phyloP scores from a whole-genome alignment of 257 asterid species.

The Scutellaria minor region DNA sequence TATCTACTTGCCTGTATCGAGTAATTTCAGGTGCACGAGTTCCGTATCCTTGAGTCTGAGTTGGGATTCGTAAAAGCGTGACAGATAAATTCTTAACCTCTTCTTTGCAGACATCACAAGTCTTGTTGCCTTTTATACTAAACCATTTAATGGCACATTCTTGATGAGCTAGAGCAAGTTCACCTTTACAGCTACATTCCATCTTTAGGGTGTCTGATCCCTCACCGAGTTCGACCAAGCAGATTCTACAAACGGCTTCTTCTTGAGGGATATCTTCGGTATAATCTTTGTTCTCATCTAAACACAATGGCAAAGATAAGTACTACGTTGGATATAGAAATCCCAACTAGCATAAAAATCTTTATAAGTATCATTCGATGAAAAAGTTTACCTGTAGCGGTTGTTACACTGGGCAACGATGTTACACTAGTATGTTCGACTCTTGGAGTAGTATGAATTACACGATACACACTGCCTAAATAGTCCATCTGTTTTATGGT shows the following conservation, averaged over 20 bases:
- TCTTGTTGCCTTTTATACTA: constrained; percentile 92
- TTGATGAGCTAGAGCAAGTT: constrained; percentile 93
- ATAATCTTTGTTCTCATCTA: constrained; percentile 57
- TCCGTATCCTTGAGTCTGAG: constrained; percentile 49
- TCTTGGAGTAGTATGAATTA: constrained; percentile 64
- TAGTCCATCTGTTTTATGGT: constrained; percentile 61
- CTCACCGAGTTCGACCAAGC: constrained; percentile 85
- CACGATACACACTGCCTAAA: constrained; percentile 68
- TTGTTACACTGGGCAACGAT: constrained; percentile 41
- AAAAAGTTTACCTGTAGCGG: constrained; percentile 49
- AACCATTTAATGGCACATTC: constrained; percentile 97
- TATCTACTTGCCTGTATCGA: constrained; percentile 67
- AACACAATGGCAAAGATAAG: constrained; percentile 45
- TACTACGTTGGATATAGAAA: constrained; percentile 32
- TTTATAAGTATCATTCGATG: background rate
- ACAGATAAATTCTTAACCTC: constrained; percentile 91
- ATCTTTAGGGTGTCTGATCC: constrained; percentile 77
- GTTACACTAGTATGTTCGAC: constrained; percentile 47
- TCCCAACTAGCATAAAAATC: background rate
- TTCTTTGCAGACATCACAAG: constrained; percentile 88
- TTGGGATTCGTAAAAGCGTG: constrained; percentile 77
- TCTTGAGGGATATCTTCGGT: constrained; percentile 85
- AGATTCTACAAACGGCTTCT: constrained; percentile 93
- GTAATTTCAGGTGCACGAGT: constrained; percentile 46
- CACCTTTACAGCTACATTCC: constrained; percentile 97